These are phyloP conservation scores for Polygonum aviculare DNA, from an alignment of 148 eudicot species.

Conservation along the genomic window DNA sequence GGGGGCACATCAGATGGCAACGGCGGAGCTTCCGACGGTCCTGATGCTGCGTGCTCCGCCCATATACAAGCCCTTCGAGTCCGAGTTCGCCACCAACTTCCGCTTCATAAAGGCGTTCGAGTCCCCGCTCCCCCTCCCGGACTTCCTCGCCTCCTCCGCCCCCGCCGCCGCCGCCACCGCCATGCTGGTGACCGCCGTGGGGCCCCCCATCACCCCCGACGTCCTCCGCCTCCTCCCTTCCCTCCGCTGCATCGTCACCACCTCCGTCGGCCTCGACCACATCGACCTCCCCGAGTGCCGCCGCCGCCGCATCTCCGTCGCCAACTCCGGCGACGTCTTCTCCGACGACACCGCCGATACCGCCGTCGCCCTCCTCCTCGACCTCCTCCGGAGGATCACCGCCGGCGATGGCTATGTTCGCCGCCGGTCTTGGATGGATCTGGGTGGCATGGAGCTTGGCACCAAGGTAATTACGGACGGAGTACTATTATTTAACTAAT, in stretches of 20 bases:
- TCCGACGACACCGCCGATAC: slow-evolving; percentile 62
- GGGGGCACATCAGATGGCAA: neutral
- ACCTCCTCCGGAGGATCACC: slow-evolving; percentile 47
- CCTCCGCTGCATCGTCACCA: slow-evolving; percentile 33
- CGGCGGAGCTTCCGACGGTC: neutral
- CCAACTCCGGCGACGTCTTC: slow-evolving; percentile 57
- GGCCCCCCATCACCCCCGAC: slow-evolving; percentile 25
- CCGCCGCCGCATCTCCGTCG: slow-evolving; percentile 43
- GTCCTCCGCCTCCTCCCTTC: slow-evolving; percentile 37
- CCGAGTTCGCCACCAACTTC: neutral
- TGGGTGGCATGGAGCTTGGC: slow-evolving; percentile 12
- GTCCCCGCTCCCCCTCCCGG: slow-evolving; percentile 23
- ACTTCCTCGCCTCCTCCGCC: slow-evolving; percentile 16
- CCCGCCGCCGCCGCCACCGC: slow-evolving; percentile 26
- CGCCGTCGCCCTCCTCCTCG: slow-evolving; percentile 50
- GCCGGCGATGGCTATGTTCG: slow-evolving; percentile 42
- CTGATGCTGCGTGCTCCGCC: neutral
- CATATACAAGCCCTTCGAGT: neutral
- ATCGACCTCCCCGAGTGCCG: slow-evolving; percentile 55
- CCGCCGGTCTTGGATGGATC: slow-evolving; percentile 38
- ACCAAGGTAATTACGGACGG: neutral
- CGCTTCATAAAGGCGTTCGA: neutral
- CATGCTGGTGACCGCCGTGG: slow-evolving; percentile 34
- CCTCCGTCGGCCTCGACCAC: slow-evolving; percentile 50
- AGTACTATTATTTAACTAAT: no score